phyloP scores from a whole-genome alignment of 257 asterid species.

The Primulina huaijiensis region DNA sequence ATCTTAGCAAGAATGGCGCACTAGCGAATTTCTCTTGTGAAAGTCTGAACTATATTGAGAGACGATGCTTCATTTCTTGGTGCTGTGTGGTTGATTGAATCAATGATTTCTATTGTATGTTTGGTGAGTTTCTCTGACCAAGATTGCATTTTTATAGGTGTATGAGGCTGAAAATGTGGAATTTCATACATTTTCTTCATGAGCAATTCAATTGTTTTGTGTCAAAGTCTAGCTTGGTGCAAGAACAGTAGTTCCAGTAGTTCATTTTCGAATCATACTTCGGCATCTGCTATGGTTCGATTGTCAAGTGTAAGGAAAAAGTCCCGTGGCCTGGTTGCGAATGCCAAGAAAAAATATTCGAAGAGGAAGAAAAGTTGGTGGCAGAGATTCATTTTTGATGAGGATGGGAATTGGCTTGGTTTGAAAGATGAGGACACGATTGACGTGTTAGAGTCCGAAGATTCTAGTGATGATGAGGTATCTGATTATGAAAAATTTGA shows the following conservation, averaged over 20 bases:
- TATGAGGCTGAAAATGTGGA: constrained; percentile 67
- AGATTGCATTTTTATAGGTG: constrained; percentile 41
- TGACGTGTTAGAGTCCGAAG: constrained; percentile 57
- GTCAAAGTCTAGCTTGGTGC: constrained; percentile 50
- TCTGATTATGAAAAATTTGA: constrained; percentile 87
- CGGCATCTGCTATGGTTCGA: constrained; percentile 30
- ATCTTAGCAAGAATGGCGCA: constrained; percentile 12
- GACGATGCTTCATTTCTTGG: constrained; percentile 38
- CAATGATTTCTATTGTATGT: constrained; percentile 30
- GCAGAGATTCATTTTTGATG: constrained; percentile 74
- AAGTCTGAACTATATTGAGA: constrained; percentile 21
- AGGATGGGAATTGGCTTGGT: constrained; percentile 89
- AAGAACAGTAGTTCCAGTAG: constrained; percentile 28
- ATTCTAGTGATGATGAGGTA: constrained; percentile 44
- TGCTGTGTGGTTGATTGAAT: constrained; percentile 31
- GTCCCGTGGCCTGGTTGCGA: constrained; percentile 47
- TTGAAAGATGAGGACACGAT: constrained; percentile 70
- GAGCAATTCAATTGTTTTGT: constrained; percentile 78
- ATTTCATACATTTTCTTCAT: constrained; percentile 58
- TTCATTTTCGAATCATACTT: constrained; percentile 32
- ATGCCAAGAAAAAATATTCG: constrained; percentile 59
- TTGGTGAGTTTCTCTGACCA: constrained; percentile 30
- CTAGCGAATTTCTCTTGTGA: constrained; percentile 3
- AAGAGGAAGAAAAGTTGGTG: constrained; percentile 73
- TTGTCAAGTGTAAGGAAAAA: constrained; percentile 47